Base-by-base conservation (phyloP, 139 green algal species). In the Chlorella sorokiniana region DNA sequence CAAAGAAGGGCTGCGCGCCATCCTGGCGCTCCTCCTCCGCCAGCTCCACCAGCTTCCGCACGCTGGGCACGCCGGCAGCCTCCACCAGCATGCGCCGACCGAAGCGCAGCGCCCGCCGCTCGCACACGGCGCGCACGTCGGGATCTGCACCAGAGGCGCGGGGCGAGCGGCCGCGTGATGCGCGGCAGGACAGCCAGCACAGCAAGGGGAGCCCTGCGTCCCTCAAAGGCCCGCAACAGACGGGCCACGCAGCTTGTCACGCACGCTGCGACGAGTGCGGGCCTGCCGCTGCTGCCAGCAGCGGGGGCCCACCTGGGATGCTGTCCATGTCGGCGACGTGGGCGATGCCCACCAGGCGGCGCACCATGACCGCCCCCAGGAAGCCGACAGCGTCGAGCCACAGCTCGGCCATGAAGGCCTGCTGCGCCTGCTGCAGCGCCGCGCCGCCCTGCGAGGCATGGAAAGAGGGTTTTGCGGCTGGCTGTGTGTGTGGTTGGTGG, bases 311-410 rank as follows among this genome's bases (percentile, higher is more conserved):
- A 79, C 73, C 73, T 37, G 42, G 23, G 75, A 99, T 99, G 33
- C 62, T 84, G 63, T 98, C 92, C 84, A 98, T 90, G 85, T 99
- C 97, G 4, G 94, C 91, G 20, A 97, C 92, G 79, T 98, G 95
- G 0, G 97, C 96, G 37, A 99, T 97, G 73, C 95, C 93, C 45
- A 99, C 88, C 27, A 99, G 84, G 14, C 96, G 90, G 4, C 96
- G 82, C 40, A 97, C 90, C 61, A 98, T 90, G 79, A 95, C 89
- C 18, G 88, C 87, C 16, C 93, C 94, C 75, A 78, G 72, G 83
- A 91, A 91, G 51, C 71, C 61, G 6, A 95, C 44, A 4, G 85
- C 84, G 69, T 99, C 95, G 0, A 56, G 41, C 45, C 92, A 94
- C 18, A 99, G 84, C 45, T 92, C 70, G 2, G 37, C 5, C 83